phyloP scores from a whole-genome alignment of 1,139 yeast genomes.

The Sugiyamaella novakii region DNA sequence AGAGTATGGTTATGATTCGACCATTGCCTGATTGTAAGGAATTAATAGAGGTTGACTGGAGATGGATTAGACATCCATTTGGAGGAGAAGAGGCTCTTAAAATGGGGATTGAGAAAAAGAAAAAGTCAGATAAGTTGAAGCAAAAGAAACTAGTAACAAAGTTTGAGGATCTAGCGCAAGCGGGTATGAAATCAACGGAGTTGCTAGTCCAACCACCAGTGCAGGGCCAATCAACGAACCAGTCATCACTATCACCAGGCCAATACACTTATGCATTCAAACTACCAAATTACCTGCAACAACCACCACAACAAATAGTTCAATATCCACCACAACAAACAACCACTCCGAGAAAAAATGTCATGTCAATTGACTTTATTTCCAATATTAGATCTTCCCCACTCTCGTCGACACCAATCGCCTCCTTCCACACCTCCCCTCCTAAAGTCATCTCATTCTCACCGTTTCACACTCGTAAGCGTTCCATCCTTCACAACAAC shows the following conservation, averaged over 20 bases:
- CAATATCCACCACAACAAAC: no score
- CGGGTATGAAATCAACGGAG: no score
- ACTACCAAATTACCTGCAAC: no score
- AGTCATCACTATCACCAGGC: no score
- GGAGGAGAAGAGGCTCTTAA: conserved; percentile 12
- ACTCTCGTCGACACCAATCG: background rate
- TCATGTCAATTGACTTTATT: background rate
- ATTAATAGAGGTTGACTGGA: conserved; percentile 34
- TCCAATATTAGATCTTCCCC: background rate
- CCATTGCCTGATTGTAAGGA: conserved; percentile 29
- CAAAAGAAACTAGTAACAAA: background rate
- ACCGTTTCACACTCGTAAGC: background rate
- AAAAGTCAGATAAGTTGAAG: conserved; percentile 1
- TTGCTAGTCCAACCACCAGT: no score
- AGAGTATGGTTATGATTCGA: conserved; percentile 28
- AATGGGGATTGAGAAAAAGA: conserved; percentile 2
- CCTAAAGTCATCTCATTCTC: background rate
- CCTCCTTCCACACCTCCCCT: background rate
- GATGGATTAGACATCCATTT: conserved; percentile 30
- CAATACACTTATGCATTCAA: no score
- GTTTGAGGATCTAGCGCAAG: no score
- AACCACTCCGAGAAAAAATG: no score
- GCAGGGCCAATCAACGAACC: no score
- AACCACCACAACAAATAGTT: no score
- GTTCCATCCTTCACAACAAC: background rate